These are phyloP conservation scores for Naganishia randhawae DNA, from an alignment of 768 basidiomycete genomes.

Conservation along the genomic window DNA sequence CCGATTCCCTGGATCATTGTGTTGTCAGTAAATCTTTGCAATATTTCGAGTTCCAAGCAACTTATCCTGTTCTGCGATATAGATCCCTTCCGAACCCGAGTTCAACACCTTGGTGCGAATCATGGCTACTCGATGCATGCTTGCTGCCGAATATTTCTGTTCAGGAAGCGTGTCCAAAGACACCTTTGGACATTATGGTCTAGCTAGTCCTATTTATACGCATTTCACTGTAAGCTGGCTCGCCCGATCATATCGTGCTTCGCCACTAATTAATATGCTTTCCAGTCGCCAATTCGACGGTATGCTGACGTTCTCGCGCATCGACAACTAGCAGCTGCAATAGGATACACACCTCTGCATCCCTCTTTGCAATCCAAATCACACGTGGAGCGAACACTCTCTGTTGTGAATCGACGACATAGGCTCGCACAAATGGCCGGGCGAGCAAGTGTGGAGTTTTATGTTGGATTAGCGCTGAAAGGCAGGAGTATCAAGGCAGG, in stretches of 20 bases:
- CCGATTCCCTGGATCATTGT: slow-evolving; percentile 80
- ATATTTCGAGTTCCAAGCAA: not conserved
- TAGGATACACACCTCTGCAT: slow-evolving; percentile 76
- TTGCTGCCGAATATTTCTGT: slow-evolving; percentile 96
- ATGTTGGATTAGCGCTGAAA: slow-evolving; percentile 87
- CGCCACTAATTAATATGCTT: not conserved
- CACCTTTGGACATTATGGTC: slow-evolving; percentile 92
- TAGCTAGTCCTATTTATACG: slow-evolving; percentile 95
- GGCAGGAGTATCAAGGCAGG: slow-evolving; percentile 53
- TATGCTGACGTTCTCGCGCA: slow-evolving; percentile 96
- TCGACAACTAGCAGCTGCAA: slow-evolving; percentile 85
- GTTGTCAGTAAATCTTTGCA: slow-evolving; percentile 58
- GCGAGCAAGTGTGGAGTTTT: slow-evolving; percentile 93
- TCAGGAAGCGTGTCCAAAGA: slow-evolving; percentile 88
- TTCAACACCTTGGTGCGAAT: slow-evolving; percentile 98
- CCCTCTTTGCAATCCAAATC: slow-evolving; percentile 79
- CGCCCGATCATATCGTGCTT: not conserved
- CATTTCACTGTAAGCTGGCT: slow-evolving; percentile 68
- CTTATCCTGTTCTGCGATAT: slow-evolving; percentile 13
- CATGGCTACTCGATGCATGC: slow-evolving; percentile 98
- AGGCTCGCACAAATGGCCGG: slow-evolving; percentile 97
- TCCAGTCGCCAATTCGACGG: slow-evolving; percentile 78
- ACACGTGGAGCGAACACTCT: slow-evolving; percentile 79
- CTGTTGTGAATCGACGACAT: slow-evolving; percentile 84
- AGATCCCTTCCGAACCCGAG: slow-evolving; percentile 78